Evolutionary conservation across 1,284 basidiomycete genomes (phyloP), one percentile per base, ranked within the genome.

Genomic region (Erythrobasidium hasegawianum): DNA sequence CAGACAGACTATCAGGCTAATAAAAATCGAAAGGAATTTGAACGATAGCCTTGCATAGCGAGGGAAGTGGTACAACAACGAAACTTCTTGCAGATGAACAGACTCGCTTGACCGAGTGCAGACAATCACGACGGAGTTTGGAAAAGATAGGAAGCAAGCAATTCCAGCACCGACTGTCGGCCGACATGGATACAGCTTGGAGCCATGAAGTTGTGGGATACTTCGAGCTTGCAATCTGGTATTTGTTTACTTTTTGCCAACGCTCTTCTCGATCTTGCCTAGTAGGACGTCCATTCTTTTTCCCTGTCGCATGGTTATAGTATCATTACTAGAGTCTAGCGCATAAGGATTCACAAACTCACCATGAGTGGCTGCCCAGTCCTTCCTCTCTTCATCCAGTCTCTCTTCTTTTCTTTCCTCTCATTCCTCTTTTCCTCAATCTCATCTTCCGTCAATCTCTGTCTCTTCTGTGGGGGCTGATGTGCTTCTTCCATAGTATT

Each of bases 181-280:
- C n/a, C n/a, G n/a, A n/a, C n/a, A n/a, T n/a, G n/a, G n/a, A n/a
- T n/a, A n/a, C n/a, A n/a, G n/a, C n/a, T n/a, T n/a, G n/a, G n/a
- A n/a, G n/a, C n/a, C n/a, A n/a, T n/a, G n/a, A n/a, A n/a, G n/a
- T n/a, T n/a, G n/a, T n/a, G n/a, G n/a, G n/a, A n/a, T n/a, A n/a
- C n/a, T n/a, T n/a, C n/a, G n/a, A n/a, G n/a, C n/a, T n/a, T n/a
- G n/a, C n/a, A n/a, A n/a, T n/a, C n/a, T n/a, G n/a, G n/a, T n/a
- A n/a, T n/a, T 7, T n/a, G 26, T 8, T 16, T 16, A 53, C 22
- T 53, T 53, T 20, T 26, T 45, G 7, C 26, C 14, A 41, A 64
- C 54, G 14, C 22, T 57, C n/a, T 43, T 56, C 27, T 64, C 61
- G 52, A 65, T 65, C 45, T 65, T 65, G 18, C 62, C 55, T 9